A percentile compares a stretch with the other conserved stretches of the same genome.
These are phyloP conservation scores for Hysterium pulicare DNA, from an alignment of 2,329 filamentous ascomycete genomes.

Conservation along the genomic window DNA sequence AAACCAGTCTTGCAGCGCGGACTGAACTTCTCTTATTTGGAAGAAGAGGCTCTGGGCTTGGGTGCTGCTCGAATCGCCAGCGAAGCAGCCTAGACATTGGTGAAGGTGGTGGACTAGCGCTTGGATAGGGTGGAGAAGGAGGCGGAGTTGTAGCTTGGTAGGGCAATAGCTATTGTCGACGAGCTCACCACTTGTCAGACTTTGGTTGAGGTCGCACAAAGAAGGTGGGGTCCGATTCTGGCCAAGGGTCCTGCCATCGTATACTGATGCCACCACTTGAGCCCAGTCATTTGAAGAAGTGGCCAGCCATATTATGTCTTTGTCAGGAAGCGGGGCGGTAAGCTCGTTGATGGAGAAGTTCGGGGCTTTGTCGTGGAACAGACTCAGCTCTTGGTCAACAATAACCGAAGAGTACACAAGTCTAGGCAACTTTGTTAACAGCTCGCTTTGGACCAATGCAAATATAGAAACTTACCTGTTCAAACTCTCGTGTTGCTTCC, in stretches of 20 bases:
- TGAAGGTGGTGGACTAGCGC: constrained; percentile 51
- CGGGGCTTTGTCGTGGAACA: constrained; percentile 53
- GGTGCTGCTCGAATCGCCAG: constrained; percentile 29
- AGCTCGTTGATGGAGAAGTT: constrained; percentile 54
- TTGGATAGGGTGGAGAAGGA: constrained; percentile 57
- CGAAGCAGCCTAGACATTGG: constrained; percentile 53
- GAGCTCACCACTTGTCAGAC: constrained; percentile 52
- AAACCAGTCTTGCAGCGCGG: constrained; percentile 55
- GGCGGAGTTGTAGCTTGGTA: constrained; percentile 49
- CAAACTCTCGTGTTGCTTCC: constrained; percentile 52
- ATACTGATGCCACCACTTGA: not conserved
- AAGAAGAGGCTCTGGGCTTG: constrained; percentile 17
- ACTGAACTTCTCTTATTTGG: constrained; percentile 51
- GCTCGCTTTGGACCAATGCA: not conserved
- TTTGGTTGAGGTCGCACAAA: constrained; percentile 53
- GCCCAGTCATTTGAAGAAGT: constrained; percentile 49
- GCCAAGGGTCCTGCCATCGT: not conserved
- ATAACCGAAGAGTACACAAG: constrained; percentile 61
- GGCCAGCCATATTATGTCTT: constrained; percentile 53
- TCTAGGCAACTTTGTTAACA: constrained; percentile 27
- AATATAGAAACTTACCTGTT: constrained; percentile 47
- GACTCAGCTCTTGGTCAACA: constrained; percentile 58
- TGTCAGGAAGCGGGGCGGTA: constrained; percentile 50
- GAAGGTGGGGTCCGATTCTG: constrained; percentile 32
- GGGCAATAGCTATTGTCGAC: constrained; percentile 23